Conservation (phyloP, 1,139 yeast species). For the Yamadazyma aaseri region DNA sequence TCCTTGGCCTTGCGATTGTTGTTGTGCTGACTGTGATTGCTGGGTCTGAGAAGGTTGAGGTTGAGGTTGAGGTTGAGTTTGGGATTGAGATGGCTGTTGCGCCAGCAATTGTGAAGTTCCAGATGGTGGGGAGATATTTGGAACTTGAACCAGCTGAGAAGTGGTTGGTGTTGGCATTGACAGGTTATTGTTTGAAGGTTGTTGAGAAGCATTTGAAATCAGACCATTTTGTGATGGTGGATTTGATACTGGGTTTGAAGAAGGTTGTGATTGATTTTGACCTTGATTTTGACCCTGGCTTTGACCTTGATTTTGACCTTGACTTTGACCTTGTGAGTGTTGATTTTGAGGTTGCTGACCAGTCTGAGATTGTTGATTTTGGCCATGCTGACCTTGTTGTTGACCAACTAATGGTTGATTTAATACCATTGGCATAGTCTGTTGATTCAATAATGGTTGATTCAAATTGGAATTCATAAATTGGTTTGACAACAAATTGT, state of each 20-base stretch:
- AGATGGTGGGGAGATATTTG: slow-evolving; percentile 5
- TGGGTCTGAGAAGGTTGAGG: slow-evolving; percentile 11
- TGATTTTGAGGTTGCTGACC: slow-evolving; percentile 8
- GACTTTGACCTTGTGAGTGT: slow-evolving; percentile 3
- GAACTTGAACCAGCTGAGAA: neutral
- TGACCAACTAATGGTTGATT: slow-evolving; percentile 1
- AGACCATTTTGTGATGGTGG: slow-evolving; percentile 1
- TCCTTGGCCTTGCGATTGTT: slow-evolving; percentile 14
- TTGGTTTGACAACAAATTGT: slow-evolving; percentile 12
- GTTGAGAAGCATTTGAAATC: slow-evolving; percentile 4
- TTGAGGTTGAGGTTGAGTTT: slow-evolving; percentile 7
- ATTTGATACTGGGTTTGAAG: neutral
- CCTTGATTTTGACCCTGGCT: slow-evolving; percentile 2
- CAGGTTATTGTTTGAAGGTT: slow-evolving; percentile 6
- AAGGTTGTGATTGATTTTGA: slow-evolving; percentile 1
- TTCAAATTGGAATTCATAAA: slow-evolving; percentile 10
- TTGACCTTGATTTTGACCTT: slow-evolving; percentile 5
- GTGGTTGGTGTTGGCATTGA: slow-evolving; percentile 3
- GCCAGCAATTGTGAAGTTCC: slow-evolving; percentile 1
- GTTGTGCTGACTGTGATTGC: neutral
- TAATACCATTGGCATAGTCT: slow-evolving; percentile 4
- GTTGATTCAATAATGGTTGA: slow-evolving; percentile 11
- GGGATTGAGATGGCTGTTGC: slow-evolving; percentile 1
- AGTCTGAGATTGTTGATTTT: slow-evolving; percentile 4
- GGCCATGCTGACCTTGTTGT: slow-evolving; percentile 3